phyloP scores from a whole-genome alignment of 75 land plant species.

The Pinus albicaulis region DNA sequence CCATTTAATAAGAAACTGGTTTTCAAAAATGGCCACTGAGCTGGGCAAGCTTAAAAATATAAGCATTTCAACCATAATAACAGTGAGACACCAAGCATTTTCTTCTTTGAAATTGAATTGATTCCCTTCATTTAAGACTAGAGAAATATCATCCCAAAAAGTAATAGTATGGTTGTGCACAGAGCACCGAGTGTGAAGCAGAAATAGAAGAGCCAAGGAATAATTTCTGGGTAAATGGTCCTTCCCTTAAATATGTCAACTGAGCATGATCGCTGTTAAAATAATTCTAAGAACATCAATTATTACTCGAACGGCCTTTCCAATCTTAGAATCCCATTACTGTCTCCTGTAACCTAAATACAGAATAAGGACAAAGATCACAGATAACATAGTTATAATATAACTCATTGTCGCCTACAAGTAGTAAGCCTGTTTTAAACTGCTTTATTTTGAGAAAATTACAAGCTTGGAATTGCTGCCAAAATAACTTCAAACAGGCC shows the following conservation, averaged over 20 bases:
- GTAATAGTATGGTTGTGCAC: background rate
- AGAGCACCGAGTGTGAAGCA: background rate
- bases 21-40: too few species aligned
- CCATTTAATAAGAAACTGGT: too few species aligned
- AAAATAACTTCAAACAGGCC: background rate
- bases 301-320: background rate
- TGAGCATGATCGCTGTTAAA: background rate
- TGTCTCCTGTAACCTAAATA: background rate
- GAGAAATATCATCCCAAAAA: background rate
- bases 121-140: background rate
- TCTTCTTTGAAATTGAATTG: background rate
- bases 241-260: too few species aligned
- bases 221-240: background rate
- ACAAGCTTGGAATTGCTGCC: background rate
- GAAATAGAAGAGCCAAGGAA: background rate
- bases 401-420: background rate
- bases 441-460: background rate
- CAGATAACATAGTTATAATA: background rate
- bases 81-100: background rate
- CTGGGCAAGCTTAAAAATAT: background rate
- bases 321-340: background rate
- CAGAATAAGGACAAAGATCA: background rate
- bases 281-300: background rate
- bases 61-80: background rate
- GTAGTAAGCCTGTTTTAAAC: background rate